Evolutionary conservation across 805 yeast species (phyloP), one percentile per base, ranked within the genome.

Genomic region (Cyberlindnera amylophila): DNA sequence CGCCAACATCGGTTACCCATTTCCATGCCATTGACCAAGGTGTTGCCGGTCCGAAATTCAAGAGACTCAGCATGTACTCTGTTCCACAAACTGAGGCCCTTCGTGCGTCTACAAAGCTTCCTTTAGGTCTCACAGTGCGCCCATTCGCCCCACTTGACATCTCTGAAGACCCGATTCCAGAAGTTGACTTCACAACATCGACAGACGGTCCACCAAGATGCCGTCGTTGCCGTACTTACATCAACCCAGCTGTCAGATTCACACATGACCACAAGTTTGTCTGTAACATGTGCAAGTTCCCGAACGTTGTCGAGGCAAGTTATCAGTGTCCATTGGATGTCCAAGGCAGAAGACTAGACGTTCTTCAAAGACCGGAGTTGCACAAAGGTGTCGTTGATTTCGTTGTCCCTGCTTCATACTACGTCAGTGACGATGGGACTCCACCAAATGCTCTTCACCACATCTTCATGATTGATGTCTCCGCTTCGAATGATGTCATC

Each of bases 231-330:
- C 77, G 96, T 42, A 78, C 96, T 1, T 93, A 89, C 62, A 72
- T 89, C 48, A 93, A 91, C 59, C 95, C 97, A 4, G 76, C 81
- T 15, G 83, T 86, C 80, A 81, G 78, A 51, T 67, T 72, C 40
- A 71, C 77, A 6, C 74, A 72, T 41, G 81, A 81, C 21, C 75
- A 80, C 33, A 69, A 66, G 44, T 85, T 87, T 63, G 70, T 77
- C 11, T 93, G 99, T 70, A 91, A 91, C 63, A 75, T 93, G 56
- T 93, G 99, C 66, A 80, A 79, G 47, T 85, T 84, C 52, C 75
- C 87, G 41, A 84, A 82, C 56, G 67, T 70, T 5, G 77, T 84
- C 13, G 86, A 95, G 0, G 59, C 62, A 9, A 89, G 82, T 29
- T 89, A 88, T 55, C 67, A 67, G 42, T 70, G 85, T 28, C 78